Evolutionary conservation across 371 early-diverging fungal species (phyloP).

Genomic region (Batkoa obscura): DNA sequence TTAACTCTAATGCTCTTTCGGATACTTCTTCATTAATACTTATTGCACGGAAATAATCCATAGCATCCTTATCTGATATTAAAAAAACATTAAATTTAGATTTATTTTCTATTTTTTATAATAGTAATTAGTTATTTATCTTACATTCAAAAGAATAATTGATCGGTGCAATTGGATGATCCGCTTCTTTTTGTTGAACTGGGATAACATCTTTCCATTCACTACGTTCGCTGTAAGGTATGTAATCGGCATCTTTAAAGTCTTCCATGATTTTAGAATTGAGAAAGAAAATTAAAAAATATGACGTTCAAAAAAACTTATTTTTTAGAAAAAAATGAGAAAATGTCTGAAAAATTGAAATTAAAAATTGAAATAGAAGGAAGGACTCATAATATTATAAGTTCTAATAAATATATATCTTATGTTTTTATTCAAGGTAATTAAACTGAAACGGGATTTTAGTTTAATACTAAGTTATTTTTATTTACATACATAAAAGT

Average conservation of each 20-base stretch:
- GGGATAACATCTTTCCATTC: slow-evolving; percentile 73
- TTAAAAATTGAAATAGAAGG: too few relatives aligned
- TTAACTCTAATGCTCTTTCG: slow-evolving; percentile 59
- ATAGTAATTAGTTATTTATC: neutral
- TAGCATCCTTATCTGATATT: slow-evolving; percentile 44
- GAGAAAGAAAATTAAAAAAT: too few relatives aligned
- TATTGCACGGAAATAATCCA: slow-evolving; percentile 82
- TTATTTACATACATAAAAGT: too few relatives aligned
- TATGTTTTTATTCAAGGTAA: too few relatives aligned
- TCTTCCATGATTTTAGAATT: too few relatives aligned
- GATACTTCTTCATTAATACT: slow-evolving; percentile 42
- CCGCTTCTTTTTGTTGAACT: slow-evolving; percentile 72
- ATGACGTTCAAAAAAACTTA: too few relatives aligned
- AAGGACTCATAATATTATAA: too few relatives aligned
- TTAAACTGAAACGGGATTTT: too few relatives aligned
- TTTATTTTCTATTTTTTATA: neutral
- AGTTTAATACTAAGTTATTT: too few relatives aligned
- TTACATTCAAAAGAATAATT: slow-evolving; percentile 70
- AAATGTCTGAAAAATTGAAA: too few relatives aligned
- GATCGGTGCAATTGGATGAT: slow-evolving; percentile 72
- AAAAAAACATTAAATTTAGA: neutral
- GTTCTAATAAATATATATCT: too few relatives aligned
- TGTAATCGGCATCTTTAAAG: neutral
- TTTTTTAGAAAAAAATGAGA: too few relatives aligned
- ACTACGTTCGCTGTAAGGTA: neutral